Evolutionary conservation across 345 rosid species (phyloP), one percentile per base, ranked within the genome.

Genomic region (Salix suchowensis): DNA sequence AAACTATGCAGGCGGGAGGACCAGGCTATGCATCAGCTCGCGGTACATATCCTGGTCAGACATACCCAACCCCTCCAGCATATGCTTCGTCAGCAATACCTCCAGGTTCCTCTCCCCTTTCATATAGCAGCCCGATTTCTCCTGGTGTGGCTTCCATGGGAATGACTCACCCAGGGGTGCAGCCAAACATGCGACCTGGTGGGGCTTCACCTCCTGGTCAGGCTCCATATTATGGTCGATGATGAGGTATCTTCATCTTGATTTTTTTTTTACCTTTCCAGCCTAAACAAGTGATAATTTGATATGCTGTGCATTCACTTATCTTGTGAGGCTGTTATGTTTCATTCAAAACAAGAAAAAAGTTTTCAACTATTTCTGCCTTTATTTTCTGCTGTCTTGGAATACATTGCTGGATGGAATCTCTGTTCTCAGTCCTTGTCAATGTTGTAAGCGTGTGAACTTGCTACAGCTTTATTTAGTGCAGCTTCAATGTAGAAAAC

Each of bases 161-260:
- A 32, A 77, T 81, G 85, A 36, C 64, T 50, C 88, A 86, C 50
- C 82, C 82, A 34, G 88, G 86, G 18, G 66, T 30, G 30, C 90
- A 60, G 50, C 76, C 82, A 50, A 84, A 81, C 74, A 26, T 76
- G 48, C 78, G 76, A 72, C 80, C 86, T 4, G 77, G 75, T 68
- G 85, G 82, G 60, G 83, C 83, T 55, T 70, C 85, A 2, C 77
- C 76, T 10, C 79, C 85, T 10, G 89, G 82, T 68, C 84, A 82
- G 77, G 84, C 86, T 75, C 85, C 82, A 68, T 82, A 78, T 73
- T 85, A 86, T 40, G 72, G 82, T 44, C 77, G 79, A 86, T 88
- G 68, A 77, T 81, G 81, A 50, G 76, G 50, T 58, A 48, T 60
- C 67, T 72, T 67, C 19, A 30, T 10, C 15, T 26, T 34, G 67